Conservation (phyloP, 345 rosid species). For the Salix exigua region DNA sequence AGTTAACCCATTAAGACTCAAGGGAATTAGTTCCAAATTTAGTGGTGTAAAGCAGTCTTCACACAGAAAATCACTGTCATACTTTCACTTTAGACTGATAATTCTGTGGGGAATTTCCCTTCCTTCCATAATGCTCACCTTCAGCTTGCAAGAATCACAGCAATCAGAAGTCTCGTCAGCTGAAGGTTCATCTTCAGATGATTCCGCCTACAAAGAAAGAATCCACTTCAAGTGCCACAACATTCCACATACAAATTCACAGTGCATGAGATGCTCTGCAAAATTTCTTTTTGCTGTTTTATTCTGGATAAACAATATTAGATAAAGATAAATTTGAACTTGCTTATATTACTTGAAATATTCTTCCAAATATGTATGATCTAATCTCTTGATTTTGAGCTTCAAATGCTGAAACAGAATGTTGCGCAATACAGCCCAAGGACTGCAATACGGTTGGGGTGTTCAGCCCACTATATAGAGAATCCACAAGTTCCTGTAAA, state of each 20-base stretch:
- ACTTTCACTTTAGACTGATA: background rate
- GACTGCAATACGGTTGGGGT: conserved; percentile 83
- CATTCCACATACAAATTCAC: background rate
- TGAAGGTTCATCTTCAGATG: conserved; percentile 32
- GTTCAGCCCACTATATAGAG: conserved; percentile 51
- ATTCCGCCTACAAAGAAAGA: conserved; percentile 43
- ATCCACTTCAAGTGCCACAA: conserved; percentile 11
- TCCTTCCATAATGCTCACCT: conserved; percentile 45
- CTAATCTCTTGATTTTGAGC: conserved; percentile 49
- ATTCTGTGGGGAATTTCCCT: background rate
- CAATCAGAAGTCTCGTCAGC: conserved; percentile 40
- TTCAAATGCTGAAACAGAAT: conserved; percentile 56
- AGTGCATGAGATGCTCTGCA: conserved; percentile 11
- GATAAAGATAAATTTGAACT: conserved; percentile 17
- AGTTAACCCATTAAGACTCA: background rate
- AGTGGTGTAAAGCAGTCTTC: background rate
- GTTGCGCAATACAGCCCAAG: conserved; percentile 75
- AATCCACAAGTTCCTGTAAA: conserved; percentile 62
- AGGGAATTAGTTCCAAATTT: background rate
- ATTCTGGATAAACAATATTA: conserved; percentile 18
- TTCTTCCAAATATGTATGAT: conserved; percentile 37
- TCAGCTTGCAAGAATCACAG: conserved; percentile 54
- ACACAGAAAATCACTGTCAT: background rate
- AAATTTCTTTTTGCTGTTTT: conserved; percentile 5
- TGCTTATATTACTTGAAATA: conserved; percentile 54